Conservation (phyloP, 2,329 filamentous ascomycete genomes). For the Thelonectria discophora region DNA sequence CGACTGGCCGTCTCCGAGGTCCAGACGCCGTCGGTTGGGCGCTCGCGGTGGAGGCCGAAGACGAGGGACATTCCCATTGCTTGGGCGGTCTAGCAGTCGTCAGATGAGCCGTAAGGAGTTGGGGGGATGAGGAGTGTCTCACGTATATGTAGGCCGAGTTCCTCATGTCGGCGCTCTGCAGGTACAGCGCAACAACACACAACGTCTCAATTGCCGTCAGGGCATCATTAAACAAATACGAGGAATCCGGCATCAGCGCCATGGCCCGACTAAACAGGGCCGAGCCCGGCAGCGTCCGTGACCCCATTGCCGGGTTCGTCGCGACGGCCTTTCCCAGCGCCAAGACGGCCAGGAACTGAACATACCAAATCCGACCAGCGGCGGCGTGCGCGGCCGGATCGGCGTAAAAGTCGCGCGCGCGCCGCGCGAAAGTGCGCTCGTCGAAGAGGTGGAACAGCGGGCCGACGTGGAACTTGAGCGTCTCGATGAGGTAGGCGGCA, state of each 20-base stretch:
- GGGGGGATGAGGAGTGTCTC: neutral
- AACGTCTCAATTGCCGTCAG: constrained; percentile 21
- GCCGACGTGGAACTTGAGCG: constrained; percentile 20
- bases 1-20: constrained; percentile 11
- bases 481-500: constrained; percentile 18
- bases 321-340: constrained; percentile 18
- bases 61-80: constrained; percentile 22
- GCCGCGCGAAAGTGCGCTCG: constrained; percentile 8
- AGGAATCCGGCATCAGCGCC: constrained; percentile 24
- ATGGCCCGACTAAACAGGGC: constrained; percentile 18
- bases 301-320: constrained; percentile 15
- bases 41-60: constrained; percentile 19
- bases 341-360: constrained; percentile 15
- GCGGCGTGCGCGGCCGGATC: constrained; percentile 10
- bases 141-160: constrained; percentile 23
- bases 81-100: constrained; percentile 7
- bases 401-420: constrained; percentile 4
- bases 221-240: constrained; percentile 20
- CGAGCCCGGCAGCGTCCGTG: constrained; percentile 11
- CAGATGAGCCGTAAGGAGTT: too few species aligned
- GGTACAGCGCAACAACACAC: constrained; percentile 16
- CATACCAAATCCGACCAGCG: constrained; percentile 15
- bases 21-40: constrained; percentile 20
- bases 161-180: constrained; percentile 24
- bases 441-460: constrained; percentile 20